phyloP scores from a whole-genome alignment of 2,329 filamentous ascomycete genomes.

The Pseudogymnoascus sp. region DNA sequence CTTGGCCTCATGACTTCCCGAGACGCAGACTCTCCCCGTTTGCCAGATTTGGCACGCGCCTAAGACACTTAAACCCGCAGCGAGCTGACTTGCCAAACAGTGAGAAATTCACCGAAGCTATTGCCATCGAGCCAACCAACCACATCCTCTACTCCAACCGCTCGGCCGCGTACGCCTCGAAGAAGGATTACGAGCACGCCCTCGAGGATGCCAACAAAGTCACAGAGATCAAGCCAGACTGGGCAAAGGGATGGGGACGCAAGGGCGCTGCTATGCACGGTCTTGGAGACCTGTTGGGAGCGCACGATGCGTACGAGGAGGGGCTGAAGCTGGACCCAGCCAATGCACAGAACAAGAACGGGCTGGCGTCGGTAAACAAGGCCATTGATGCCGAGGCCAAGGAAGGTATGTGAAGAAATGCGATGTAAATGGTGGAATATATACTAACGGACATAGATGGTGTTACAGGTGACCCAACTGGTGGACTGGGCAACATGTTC shows the following conservation, averaged over 20 bases:
- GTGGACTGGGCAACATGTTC: slow-evolving; percentile 85
- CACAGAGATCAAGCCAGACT: slow-evolving; percentile 91
- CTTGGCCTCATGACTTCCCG: not conserved
- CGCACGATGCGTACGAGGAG: slow-evolving; percentile 84
- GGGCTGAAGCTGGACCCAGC: slow-evolving; percentile 87
- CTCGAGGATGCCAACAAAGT: slow-evolving; percentile 88
- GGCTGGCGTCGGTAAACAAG: slow-evolving; percentile 74
- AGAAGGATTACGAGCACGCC: slow-evolving; percentile 78
- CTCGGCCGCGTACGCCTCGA: slow-evolving; percentile 78
- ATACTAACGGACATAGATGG: slow-evolving; percentile 21
- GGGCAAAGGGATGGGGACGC: slow-evolving; percentile 92
- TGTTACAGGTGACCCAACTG: slow-evolving; percentile 55
- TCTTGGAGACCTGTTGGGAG: slow-evolving; percentile 72
- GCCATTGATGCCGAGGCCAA: slow-evolving; percentile 73
- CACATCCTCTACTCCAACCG: slow-evolving; percentile 98
- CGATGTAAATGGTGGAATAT: not conserved
- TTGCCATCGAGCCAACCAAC: slow-evolving; percentile 77
- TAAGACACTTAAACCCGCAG: not conserved
- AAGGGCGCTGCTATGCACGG: slow-evolving; percentile 91
- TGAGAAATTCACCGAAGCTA: slow-evolving; percentile 90
- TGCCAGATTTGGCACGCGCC: slow-evolving; percentile 14
- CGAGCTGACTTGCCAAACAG: slow-evolving; percentile 38
- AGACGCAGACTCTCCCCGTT: not conserved
- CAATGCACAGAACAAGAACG: slow-evolving; percentile 89
- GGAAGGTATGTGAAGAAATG: slow-evolving; percentile 28